These are phyloP conservation scores for Beta lomatogona DNA, from an alignment of 179 eudicot species.

Conservation along the genomic window DNA sequence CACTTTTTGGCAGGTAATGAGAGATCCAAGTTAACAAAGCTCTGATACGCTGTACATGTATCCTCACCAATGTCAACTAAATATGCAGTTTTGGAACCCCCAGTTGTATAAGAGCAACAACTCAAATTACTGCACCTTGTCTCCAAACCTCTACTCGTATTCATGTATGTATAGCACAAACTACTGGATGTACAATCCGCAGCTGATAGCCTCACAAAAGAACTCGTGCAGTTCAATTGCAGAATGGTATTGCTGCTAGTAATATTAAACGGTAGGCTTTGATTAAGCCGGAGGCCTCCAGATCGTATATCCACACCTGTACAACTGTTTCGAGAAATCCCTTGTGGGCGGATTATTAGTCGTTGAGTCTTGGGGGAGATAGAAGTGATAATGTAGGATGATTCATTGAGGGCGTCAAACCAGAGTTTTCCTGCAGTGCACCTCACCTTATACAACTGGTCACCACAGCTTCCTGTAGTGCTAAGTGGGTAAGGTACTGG, in stretches of 20 bases:
- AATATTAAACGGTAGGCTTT: slow-evolving; percentile 45
- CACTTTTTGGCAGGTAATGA: slow-evolving; percentile 42
- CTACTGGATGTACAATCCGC: slow-evolving; percentile 45
- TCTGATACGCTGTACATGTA: slow-evolving; percentile 44
- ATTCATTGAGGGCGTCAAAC: slow-evolving; percentile 39
- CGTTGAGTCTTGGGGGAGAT: slow-evolving; percentile 33
- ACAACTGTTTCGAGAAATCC: slow-evolving; percentile 37
- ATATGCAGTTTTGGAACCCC: slow-evolving; percentile 59
- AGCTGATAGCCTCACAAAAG: slow-evolving; percentile 30
- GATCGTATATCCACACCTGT: slow-evolving; percentile 27
- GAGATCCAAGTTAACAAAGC: slow-evolving; percentile 49
- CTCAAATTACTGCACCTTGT: slow-evolving; percentile 24
- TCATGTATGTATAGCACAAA: slow-evolving; percentile 40
- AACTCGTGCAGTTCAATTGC: slow-evolving; percentile 43
- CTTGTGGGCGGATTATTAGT: slow-evolving; percentile 33
- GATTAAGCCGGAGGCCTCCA: slow-evolving; percentile 47
- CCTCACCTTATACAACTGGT: slow-evolving; percentile 51
- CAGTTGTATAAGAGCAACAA: slow-evolving; percentile 57
- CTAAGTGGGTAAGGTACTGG: slow-evolving; percentile 60
- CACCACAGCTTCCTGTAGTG: slow-evolving; percentile 50
- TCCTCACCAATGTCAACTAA: slow-evolving; percentile 33
- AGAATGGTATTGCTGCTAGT: slow-evolving; percentile 47
- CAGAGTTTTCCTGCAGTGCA: slow-evolving; percentile 44
- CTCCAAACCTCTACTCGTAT: background rate
- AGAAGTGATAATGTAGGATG: slow-evolving; percentile 44